These are phyloP conservation scores for Parvularia atlantis DNA, from an alignment of 78 protist species.

Conservation along the genomic window DNA sequence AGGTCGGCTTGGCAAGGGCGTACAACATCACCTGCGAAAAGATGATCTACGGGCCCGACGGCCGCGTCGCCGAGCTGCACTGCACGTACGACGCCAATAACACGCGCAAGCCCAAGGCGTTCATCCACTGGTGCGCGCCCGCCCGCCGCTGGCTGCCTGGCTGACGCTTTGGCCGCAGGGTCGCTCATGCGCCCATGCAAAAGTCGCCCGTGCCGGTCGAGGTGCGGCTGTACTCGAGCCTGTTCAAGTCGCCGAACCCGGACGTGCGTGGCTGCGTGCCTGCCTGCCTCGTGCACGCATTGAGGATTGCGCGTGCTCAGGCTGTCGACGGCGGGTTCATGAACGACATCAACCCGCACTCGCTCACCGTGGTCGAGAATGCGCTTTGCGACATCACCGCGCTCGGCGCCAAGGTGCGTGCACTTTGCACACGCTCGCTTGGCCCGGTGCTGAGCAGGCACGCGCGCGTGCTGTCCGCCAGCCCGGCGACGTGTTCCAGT, in stretches of 20 bases:
- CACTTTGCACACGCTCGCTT: neutral
- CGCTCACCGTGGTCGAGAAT: constrained; percentile 18
- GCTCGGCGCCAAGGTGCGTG: neutral
- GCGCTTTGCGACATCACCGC: constrained; percentile 36
- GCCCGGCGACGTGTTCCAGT: constrained; percentile 38
- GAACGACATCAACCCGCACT: constrained; percentile 30
- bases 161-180: constrained; percentile 1
- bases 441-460: neutral
- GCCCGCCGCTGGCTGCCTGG: constrained; percentile 39
- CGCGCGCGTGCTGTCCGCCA: neutral
- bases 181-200: neutral
- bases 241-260: constrained; percentile 40
- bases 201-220: constrained; percentile 20
- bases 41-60: constrained; percentile 26
- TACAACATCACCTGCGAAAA: constrained; percentile 42
- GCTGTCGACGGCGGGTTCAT: constrained; percentile 42
- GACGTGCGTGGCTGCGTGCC: no score
- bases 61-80: constrained; percentile 44
- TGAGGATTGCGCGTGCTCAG: no score
- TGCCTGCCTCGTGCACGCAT: no score
- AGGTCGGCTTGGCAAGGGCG: no score
- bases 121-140: constrained; percentile 93
- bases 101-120: constrained; percentile 51
- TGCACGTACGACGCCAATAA: constrained; percentile 30
- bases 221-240: constrained; percentile 44